Evolutionary conservation across 768 basidiomycete species (phyloP), one percentile per base, ranked within the genome.

Genomic region (Aureoboletus auriporus): DNA sequence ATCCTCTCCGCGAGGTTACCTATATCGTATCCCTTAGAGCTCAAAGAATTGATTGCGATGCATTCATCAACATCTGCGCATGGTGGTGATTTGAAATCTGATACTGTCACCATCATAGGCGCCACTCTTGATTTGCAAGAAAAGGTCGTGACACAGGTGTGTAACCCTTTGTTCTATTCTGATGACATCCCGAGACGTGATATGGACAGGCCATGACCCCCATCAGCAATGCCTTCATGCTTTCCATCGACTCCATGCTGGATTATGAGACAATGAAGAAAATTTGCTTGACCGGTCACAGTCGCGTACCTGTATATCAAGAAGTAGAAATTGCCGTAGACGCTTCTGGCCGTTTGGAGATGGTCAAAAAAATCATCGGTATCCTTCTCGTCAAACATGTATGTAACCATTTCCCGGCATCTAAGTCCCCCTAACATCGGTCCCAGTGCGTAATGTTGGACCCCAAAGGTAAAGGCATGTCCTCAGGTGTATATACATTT

Each of bases 1-100:
- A 12, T 39, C 14, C 3, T 27, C 7, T 3, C n/a, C 37, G 12
- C 28, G n/a, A 26, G n/a, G 5, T 23, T 23, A 23, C 6, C 4
- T 11, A 26, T 23, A 12, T 33, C 40, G 3, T 45, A 17, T 9
- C 14, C 14, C 29, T 47, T 39, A 75, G 89, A 95, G 62, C 75
- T 95, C 27, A 92, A 93, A 59, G 92, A 94, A 62, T 71, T 95
- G 26, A 93, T 95, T 49, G 89, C 90, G 2, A 82, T 94, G 80
- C 93, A 95, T 54, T 83, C 83, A 2, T 80, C 78, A 0, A 75
- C 76, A 29, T 84, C 79, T 6, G 73, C 83, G 0, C 84, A 84
- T 49, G 91, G 90, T 11, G 93, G 93, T 10, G 93, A 95, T 62
- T 71, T 94, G 38, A 86, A 89, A 59, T 79, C 71, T 1, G 92